These are phyloP conservation scores for Leccinum variicolor DNA, from an alignment of 768 basidiomycete species.

Conservation along the genomic window DNA sequence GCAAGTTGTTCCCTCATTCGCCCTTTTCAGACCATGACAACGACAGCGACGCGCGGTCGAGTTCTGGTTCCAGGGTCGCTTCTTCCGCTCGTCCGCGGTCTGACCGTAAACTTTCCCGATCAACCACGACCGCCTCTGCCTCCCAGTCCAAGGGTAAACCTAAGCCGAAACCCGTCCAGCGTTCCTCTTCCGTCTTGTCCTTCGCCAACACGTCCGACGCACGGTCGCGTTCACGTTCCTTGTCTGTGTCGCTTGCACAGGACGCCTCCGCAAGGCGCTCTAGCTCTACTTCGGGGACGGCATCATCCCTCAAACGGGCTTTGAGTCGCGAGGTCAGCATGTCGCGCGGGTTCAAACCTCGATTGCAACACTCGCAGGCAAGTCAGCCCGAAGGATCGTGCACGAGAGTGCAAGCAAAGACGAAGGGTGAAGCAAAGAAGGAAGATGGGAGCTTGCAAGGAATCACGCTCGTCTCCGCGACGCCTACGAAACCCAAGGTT, in stretches of 20 bases:
- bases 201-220: constrained; percentile 17
- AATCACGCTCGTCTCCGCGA: constrained; percentile 50
- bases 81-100: constrained; percentile 2
- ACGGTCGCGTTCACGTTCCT: constrained; percentile 53
- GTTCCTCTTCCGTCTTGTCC: constrained; percentile 22
- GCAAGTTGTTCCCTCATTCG: constrained; percentile 66
- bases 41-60: constrained; percentile 14
- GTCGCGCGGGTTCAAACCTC: constrained; percentile 63
- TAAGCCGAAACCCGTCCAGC: constrained; percentile 17
- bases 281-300: constrained; percentile 31
- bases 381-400: constrained; percentile 13
- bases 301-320: constrained; percentile 44
- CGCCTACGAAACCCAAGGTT: constrained; percentile 42
- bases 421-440: constrained; percentile 7
- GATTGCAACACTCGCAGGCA: constrained; percentile 19
- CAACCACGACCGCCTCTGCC: constrained; percentile 7
- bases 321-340: constrained; percentile 76
- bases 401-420: constrained; percentile 13
- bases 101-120: constrained; percentile 12
- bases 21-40: constrained; percentile 49
- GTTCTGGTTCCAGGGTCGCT: constrained; percentile 3
- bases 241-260: constrained; percentile 69
- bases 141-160: constrained; percentile 10
- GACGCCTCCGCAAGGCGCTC: constrained; percentile 46
- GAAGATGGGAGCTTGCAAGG: constrained; percentile 8